A percentile compares a stretch with the other conserved stretches of the same genome.
Evolutionary conservation across 306 rosid genomes (phyloP).

Genomic region (Senna tora): DNA sequence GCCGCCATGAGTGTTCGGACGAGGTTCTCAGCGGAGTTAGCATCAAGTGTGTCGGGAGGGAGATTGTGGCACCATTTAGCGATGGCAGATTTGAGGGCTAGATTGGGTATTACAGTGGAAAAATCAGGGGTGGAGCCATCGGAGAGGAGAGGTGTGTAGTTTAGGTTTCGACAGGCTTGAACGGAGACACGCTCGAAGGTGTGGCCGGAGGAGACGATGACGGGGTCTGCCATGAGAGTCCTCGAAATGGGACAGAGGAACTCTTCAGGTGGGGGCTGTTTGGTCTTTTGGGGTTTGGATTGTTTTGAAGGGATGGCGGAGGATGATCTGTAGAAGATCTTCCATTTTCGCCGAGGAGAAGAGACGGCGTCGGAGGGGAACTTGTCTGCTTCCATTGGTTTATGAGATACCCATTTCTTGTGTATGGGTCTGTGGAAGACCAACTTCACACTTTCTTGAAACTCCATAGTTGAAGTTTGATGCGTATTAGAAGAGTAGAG

Average conservation of each 20-base stretch:
- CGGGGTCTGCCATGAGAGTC: constrained; percentile 84
- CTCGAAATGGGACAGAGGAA: constrained; percentile 80
- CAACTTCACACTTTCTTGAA: constrained; percentile 57
- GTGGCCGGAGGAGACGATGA: constrained; percentile 89
- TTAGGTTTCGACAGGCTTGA: constrained; percentile 54
- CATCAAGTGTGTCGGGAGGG: constrained; percentile 47
- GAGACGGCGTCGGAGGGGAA: constrained; percentile 26
- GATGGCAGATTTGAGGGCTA: constrained; percentile 81
- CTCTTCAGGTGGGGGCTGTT: constrained; percentile 66
- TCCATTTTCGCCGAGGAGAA: constrained; percentile 67
- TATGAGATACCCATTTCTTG: constrained; percentile 35
- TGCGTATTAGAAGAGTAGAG: not conserved
- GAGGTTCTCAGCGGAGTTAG: constrained; percentile 46
- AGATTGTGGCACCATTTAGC: constrained; percentile 60
- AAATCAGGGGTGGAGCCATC: constrained; percentile 74
- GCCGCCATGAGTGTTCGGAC: constrained; percentile 46
- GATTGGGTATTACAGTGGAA: constrained; percentile 76
- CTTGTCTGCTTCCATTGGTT: constrained; percentile 22
- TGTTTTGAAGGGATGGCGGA: constrained; percentile 41
- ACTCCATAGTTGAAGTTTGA: constrained; percentile 52
- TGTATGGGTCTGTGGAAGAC: constrained; percentile 38
- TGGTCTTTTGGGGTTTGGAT: constrained; percentile 35
- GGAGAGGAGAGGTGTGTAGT: constrained; percentile 56
- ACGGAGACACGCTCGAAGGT: constrained; percentile 74
- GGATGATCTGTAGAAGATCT: constrained; percentile 51